Evolutionary conservation across 164 flowering plant genomes (phyloP).

Genomic region (Stephania yunnanensis): DNA sequence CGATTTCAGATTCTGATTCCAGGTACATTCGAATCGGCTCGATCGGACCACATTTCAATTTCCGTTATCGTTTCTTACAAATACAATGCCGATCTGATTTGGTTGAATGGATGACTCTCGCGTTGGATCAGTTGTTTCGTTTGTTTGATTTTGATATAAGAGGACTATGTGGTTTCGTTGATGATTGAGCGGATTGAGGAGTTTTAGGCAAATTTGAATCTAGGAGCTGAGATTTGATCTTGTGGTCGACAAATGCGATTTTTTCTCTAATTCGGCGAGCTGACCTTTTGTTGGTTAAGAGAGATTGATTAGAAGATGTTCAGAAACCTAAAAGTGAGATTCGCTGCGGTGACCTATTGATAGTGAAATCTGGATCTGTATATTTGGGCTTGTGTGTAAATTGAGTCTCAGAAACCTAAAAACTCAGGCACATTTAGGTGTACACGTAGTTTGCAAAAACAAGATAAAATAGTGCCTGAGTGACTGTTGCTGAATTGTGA

Average conservation of each 20-base stretch:
- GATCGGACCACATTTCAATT: neutral
- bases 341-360: neutral
- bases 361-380: neutral
- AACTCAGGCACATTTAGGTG: neutral
- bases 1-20: neutral
- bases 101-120: neutral
- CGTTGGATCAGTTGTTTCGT: neutral
- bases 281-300: neutral
- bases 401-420: neutral
- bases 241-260: neutral
- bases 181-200: neutral
- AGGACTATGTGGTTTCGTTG: neutral
- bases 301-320: neutral
- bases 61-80: neutral
- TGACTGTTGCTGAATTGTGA: too few species aligned
- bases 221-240: neutral
- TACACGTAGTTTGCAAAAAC: too few species aligned
- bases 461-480: too few species aligned
- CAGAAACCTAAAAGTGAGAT: neutral
- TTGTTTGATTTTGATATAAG: neutral
- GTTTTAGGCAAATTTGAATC: neutral
- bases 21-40: neutral
- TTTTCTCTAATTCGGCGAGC: neutral
- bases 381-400: neutral
- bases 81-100: neutral